phyloP scores from a whole-genome alignment of 2,329 filamentous ascomycete genomes.

The Geosmithia morbida region DNA sequence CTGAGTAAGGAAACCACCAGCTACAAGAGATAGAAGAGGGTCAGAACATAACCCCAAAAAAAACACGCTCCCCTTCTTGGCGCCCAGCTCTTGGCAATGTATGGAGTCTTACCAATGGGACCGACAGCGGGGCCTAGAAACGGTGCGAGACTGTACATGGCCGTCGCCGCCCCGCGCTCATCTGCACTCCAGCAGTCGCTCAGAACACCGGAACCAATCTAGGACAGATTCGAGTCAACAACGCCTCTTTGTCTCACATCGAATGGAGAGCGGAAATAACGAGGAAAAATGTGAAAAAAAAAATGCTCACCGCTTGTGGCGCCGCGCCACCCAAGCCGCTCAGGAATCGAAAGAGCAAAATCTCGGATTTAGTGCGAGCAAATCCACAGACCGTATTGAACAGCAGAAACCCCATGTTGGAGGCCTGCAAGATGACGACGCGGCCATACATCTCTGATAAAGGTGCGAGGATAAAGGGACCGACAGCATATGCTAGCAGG shows the following conservation, averaged over 20 bases:
- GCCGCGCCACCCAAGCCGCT: slow-evolving; percentile 29
- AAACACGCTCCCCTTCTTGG: no score
- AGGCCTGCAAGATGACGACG: slow-evolving; percentile 25
- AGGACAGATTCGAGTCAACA: not conserved
- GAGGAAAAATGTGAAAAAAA: not conserved
- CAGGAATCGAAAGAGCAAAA: slow-evolving; percentile 34
- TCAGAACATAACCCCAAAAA: not conserved
- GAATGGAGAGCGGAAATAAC: not conserved
- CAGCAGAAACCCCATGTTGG: slow-evolving; percentile 34
- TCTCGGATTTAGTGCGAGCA: slow-evolving; percentile 25
- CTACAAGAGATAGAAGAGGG: slow-evolving; percentile 2
- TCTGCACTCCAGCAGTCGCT: slow-evolving; percentile 32
- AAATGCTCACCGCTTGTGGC: slow-evolving; percentile 23
- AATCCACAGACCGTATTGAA: slow-evolving; percentile 40
- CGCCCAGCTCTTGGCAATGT: no score
- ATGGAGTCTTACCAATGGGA: slow-evolving; percentile 16
- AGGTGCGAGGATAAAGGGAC: slow-evolving; percentile 35
- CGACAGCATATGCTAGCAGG: slow-evolving; percentile 40
- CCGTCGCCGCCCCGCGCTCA: slow-evolving; percentile 17
- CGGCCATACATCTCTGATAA: slow-evolving; percentile 37
- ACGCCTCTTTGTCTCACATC: no score
- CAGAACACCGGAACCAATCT: slow-evolving; percentile 28
- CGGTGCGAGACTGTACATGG: slow-evolving; percentile 21
- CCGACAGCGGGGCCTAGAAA: slow-evolving; percentile 28
- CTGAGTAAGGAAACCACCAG: slow-evolving; percentile 23